Base-by-base conservation (phyloP, 2,329 filamentous ascomycete species). In the Fusarium armeniacum region DNA sequence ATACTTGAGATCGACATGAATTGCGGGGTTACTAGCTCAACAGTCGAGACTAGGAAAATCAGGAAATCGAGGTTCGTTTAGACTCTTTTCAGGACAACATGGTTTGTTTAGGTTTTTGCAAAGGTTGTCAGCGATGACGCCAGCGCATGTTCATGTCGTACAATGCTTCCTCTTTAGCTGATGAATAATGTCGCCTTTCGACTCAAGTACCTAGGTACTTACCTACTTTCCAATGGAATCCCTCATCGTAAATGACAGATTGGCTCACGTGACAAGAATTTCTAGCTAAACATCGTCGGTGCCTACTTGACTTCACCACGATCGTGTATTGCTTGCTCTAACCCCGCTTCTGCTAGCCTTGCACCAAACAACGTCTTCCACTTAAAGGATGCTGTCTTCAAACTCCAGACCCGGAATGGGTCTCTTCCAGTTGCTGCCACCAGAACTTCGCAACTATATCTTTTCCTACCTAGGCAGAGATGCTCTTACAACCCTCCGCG, bases 21-120 rank as follows among this genome's bases (percentile, higher is more conserved):
- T 24, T 60, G 62, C 62, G 60, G 62, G 62, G 62, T 65, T 43
- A 24, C 60, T 43, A 24, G 13, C 18, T 41, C 24, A 8, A 44
- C 30, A 26, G 4, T 30, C 6, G n/a, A 24, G 11, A 22, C 55
- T 50, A 61, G 3, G 20, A 30, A 66, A 66, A 66, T 54, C 63
- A 66, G 24, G 47, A 55, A 50, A 45, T 55, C 22, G 8, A 45
- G 10, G 11, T 3, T 7, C 7, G 18, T 53, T 40, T 13, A 30
- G 6, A 40, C 33, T 36, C 6, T 26, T 43, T 59, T 7, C 5
- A 35, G 36, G 30, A 10, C 26, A 38, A 18, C 10, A 3, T 1
- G 6, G 24, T 13, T 16, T 26, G 18, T 38, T 36, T 30, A n/a
- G 15, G 11, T n/a, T 32, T 8, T 36, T 16, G 18, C 6, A 12